phyloP scores from a whole-genome alignment of 345 rosid species.

The Salix caprea region DNA sequence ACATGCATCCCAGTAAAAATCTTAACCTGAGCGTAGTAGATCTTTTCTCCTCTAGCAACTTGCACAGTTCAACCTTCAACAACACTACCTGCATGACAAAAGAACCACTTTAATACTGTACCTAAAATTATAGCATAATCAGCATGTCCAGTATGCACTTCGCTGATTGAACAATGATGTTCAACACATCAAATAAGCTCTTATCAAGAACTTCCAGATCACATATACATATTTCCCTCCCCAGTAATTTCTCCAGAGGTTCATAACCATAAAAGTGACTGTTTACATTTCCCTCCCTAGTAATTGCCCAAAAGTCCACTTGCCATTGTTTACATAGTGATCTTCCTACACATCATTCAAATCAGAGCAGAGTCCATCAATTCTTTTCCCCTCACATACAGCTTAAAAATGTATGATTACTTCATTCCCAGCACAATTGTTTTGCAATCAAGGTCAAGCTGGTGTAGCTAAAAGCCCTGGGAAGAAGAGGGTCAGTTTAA shows the following conservation, averaged over 20 bases:
- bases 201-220: neutral
- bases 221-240: neutral
- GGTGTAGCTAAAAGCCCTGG: neutral
- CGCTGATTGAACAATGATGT: neutral
- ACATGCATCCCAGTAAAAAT: neutral
- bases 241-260: neutral
- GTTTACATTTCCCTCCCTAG: neutral
- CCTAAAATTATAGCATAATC: neutral
- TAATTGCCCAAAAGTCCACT: neutral
- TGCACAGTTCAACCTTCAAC: slow-evolving; percentile 94
- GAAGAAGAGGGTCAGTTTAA: neutral
- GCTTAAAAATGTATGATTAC: neutral
- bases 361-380: neutral
- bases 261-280: no score
- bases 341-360: neutral
- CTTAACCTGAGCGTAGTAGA: slow-evolving; percentile 81
- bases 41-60: slow-evolving; percentile 93
- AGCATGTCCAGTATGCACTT: neutral
- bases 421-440: neutral
- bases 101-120: neutral
- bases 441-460: neutral
- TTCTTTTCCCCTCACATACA: neutral
- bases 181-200: neutral
- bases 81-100: slow-evolving; percentile 61
- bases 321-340: neutral